Evolutionary conservation across 2,329 filamentous ascomycete genomes (phyloP).

Genomic region (Trichoderma guizhouense): DNA sequence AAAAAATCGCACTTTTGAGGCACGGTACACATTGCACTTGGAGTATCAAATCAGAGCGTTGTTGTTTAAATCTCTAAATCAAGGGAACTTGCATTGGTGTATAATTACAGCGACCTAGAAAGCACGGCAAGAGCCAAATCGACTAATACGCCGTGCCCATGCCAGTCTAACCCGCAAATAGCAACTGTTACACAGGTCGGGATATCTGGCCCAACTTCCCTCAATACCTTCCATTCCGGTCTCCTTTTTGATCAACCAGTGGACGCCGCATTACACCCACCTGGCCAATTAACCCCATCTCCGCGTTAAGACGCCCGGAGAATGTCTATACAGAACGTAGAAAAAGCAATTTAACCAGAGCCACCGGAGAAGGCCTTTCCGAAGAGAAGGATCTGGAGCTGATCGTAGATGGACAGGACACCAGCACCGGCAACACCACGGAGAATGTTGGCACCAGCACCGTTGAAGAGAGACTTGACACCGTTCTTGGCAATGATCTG

Average conservation of each 20-base stretch:
- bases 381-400: slow-evolving; percentile 98
- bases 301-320: slow-evolving; percentile 29
- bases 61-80: slow-evolving; percentile 22
- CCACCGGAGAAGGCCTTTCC: slow-evolving; percentile 95
- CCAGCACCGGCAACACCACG: slow-evolving; percentile 99
- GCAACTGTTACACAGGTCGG: slow-evolving; percentile 39
- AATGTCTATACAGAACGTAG: slow-evolving; percentile 42
- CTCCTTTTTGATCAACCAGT: slow-evolving; percentile 43
- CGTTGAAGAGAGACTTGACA: slow-evolving; percentile 99
- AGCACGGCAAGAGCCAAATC: slow-evolving; percentile 44
- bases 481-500: slow-evolving; percentile 98
- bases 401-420: slow-evolving; percentile 99
- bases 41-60: background rate
- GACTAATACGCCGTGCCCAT: slow-evolving; percentile 46
- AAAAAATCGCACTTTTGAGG: background rate
- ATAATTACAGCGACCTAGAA: slow-evolving; percentile 61
- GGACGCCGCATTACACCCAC: slow-evolving; percentile 37
- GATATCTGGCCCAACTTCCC: slow-evolving; percentile 41
- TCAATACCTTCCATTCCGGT: slow-evolving; percentile 46
- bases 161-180: slow-evolving; percentile 48
- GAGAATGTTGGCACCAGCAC: slow-evolving; percentile 99
- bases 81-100: slow-evolving; percentile 56
- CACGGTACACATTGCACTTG: background rate
- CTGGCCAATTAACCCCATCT: slow-evolving; percentile 30
- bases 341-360: slow-evolving; percentile 45